These are phyloP conservation scores for Ascobolus immersus DNA, from an alignment of 495 filamentous ascomycete genomes.

Conservation along the genomic window DNA sequence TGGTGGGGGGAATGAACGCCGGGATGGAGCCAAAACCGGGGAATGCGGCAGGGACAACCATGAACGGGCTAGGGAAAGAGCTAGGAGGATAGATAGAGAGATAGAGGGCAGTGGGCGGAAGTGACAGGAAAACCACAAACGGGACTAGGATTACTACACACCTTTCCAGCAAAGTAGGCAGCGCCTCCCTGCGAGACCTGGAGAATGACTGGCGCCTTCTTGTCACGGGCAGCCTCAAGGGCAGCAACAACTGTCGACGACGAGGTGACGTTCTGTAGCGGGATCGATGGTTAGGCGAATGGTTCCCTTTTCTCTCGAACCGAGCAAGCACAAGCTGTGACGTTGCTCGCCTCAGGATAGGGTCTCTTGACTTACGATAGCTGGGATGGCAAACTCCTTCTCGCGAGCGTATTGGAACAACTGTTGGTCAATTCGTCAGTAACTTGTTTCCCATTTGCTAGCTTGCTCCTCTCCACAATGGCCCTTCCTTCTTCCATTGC, in stretches of 20 bases:
- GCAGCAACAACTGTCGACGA: slow-evolving; percentile 67
- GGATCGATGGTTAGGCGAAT: not conserved
- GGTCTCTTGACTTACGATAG: slow-evolving; percentile 38
- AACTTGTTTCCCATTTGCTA: not conserved
- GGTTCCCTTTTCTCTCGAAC: too few species aligned
- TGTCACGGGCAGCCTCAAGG: slow-evolving; percentile 80
- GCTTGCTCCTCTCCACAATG: too few species aligned
- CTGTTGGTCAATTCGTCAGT: slow-evolving; percentile 13
- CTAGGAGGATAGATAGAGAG: too few species aligned
- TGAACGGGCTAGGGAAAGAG: too few species aligned
- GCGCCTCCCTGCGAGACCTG: slow-evolving; percentile 85
- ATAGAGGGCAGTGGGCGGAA: too few species aligned
- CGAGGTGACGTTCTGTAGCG: slow-evolving; percentile 53
- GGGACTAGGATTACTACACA: too few species aligned
- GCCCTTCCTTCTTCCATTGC: too few species aligned
- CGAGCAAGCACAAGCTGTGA: too few species aligned
- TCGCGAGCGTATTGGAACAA: slow-evolving; percentile 73
- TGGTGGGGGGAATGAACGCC: too few species aligned
- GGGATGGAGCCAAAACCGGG: too few species aligned
- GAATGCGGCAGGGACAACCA: too few species aligned
- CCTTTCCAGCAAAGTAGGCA: slow-evolving; percentile 83
- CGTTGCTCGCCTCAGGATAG: not conserved
- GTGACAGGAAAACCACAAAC: too few species aligned
- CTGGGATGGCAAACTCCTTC: slow-evolving; percentile 69
- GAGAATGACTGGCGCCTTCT: slow-evolving; percentile 66